Evolutionary conservation across 2,329 filamentous ascomycete genomes (phyloP).

Genomic region (Phaeosphaeria sp.): DNA sequence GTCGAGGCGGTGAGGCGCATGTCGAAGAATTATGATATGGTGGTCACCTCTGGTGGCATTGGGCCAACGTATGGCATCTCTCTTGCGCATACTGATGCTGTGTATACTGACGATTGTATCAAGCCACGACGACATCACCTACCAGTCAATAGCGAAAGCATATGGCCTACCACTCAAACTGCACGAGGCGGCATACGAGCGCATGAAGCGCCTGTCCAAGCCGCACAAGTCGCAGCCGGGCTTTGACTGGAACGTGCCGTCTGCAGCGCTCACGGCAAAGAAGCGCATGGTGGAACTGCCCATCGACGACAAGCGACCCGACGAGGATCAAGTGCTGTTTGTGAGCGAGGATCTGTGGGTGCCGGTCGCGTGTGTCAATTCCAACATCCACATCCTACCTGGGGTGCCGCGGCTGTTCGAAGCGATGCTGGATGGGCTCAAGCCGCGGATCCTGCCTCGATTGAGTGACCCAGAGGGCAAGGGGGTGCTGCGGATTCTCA

Average conservation of each 20-base stretch:
- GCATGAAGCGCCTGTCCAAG: constrained; percentile 83
- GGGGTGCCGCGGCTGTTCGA: constrained; percentile 88
- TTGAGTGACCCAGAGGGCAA: constrained; percentile 81
- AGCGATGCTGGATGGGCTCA: constrained; percentile 76
- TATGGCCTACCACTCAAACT: constrained; percentile 79
- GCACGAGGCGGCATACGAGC: constrained; percentile 76
- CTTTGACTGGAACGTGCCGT: constrained; percentile 86
- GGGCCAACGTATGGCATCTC: constrained; percentile 73
- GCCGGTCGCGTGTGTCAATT: constrained; percentile 85
- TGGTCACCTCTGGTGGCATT: constrained; percentile 94
- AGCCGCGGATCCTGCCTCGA: constrained; percentile 72
- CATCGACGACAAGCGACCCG: constrained; percentile 69
- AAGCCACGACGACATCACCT: constrained; percentile 97
- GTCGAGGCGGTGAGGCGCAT: constrained; percentile 85
- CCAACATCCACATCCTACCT: constrained; percentile 91
- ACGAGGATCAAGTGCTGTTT: constrained; percentile 78
- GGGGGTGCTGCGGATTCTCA: constrained; percentile 77
- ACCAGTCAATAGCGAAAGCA: constrained; percentile 89
- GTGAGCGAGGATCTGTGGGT: constrained; percentile 86
- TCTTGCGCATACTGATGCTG: constrained; percentile 8
- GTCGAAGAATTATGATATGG: constrained; percentile 89
- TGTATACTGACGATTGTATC: constrained; percentile 21
- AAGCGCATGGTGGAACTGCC: constrained; percentile 91
- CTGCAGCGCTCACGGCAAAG: constrained; percentile 78
- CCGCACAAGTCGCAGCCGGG: constrained; percentile 73